Percentiles rank a stretch among this genome's conserved stretches.
Evolutionary conservation across 345 rosid species (phyloP).

Genomic region (Eutrema heterophyllum): DNA sequence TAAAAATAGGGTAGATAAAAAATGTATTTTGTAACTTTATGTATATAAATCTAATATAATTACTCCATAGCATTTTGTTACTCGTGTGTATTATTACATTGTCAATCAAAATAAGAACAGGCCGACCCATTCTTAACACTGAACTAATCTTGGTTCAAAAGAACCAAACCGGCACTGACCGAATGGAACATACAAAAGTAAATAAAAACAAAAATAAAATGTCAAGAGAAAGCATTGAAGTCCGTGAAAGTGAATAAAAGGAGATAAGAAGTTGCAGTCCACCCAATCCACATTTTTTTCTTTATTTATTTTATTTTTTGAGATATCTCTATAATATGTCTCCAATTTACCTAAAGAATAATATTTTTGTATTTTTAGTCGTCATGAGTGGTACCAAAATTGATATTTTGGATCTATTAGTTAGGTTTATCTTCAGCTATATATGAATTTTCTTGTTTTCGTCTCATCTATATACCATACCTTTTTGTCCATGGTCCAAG

Average conservation of each 20-base stretch:
- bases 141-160: not conserved
- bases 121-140: not conserved
- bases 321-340: not conserved
- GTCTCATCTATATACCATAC: slow-evolving; percentile 14
- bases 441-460: not conserved
- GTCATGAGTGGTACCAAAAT: slow-evolving; percentile 30
- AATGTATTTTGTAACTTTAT: no score
- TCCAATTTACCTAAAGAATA: not conserved
- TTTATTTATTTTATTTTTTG: not conserved
- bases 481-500: slow-evolving; percentile 22
- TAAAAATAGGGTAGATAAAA: no score
- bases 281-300: not conserved
- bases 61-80: no score
- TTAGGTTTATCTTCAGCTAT: slow-evolving; percentile 21
- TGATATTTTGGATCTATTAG: slow-evolving; percentile 23
- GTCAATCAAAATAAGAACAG: not conserved
- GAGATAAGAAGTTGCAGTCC: slow-evolving; percentile 29
- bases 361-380: slow-evolving; percentile 16
- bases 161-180: not conserved
- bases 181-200: slow-evolving; percentile 10
- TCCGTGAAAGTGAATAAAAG: slow-evolving; percentile 21
- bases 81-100: not conserved
- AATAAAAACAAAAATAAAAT: slow-evolving; percentile 15
- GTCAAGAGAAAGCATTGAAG: slow-evolving; percentile 28
- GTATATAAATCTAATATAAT: no score